phyloP scores from a whole-genome alignment of 805 yeast genomes.

The Priceomyces castillae region DNA sequence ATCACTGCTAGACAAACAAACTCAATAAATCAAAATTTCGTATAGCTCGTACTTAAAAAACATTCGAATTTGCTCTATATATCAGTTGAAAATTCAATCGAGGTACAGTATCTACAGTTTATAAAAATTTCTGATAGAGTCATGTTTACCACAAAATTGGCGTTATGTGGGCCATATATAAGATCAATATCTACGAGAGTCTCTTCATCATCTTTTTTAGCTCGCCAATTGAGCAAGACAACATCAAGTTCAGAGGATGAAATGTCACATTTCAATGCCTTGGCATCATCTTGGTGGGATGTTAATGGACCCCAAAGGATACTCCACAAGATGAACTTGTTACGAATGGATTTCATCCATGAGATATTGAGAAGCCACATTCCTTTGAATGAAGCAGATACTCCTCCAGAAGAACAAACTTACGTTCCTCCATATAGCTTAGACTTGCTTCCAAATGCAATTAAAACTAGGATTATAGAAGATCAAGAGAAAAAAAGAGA shows the following conservation, averaged over 20 bases:
- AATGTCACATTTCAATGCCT: conserved; percentile 72
- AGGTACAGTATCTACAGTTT: too few relatives aligned
- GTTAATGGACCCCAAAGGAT: conserved; percentile 89
- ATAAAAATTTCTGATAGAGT: not conserved
- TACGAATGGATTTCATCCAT: conserved; percentile 83
- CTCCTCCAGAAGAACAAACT: conserved; percentile 41
- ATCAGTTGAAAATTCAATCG: too few relatives aligned
- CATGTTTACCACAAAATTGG: not conserved
- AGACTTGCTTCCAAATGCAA: conserved; percentile 60
- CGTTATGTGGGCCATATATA: not conserved
- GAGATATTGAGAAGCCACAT: conserved; percentile 50
- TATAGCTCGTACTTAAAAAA: too few relatives aligned
- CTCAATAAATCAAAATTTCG: too few relatives aligned
- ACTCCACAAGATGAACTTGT: conserved; percentile 88
- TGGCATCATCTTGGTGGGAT: conserved; percentile 99
- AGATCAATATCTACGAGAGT: not conserved
- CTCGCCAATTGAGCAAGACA: conserved; percentile 9
- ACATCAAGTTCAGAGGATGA: conserved; percentile 59
- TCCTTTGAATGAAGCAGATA: conserved; percentile 34
- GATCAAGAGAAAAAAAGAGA: conserved; percentile 52
- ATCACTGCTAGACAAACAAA: conserved; percentile 1
- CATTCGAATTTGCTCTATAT: too few relatives aligned
- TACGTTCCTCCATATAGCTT: conserved; percentile 78
- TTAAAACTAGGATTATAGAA: conserved; percentile 43
- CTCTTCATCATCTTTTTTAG: not conserved